These are phyloP conservation scores for Clarireedia monteithiana DNA, from an alignment of 2,329 filamentous ascomycete species.

Conservation along the genomic window DNA sequence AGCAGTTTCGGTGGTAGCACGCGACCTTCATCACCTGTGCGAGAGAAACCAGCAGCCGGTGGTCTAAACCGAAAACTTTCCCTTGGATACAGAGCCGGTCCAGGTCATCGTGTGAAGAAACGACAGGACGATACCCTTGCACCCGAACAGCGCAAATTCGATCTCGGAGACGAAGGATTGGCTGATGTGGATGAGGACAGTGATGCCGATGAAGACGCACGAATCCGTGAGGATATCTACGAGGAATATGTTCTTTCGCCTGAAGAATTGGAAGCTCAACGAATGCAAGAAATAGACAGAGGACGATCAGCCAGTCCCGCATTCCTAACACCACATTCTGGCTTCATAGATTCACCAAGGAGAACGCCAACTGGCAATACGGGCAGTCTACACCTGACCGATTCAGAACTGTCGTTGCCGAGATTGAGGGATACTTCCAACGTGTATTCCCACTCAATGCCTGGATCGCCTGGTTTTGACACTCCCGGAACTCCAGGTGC, in stretches of 20 bases:
- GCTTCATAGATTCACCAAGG: constrained; percentile 3
- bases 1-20: not conserved
- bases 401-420: constrained; percentile 7
- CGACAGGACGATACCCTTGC: not conserved
- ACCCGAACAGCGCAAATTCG: not conserved
- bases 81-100: constrained; percentile 7
- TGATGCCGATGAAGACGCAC: constrained; percentile 2
- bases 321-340: constrained; percentile 2
- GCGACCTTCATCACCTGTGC: not conserved
- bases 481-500: constrained; percentile 3
- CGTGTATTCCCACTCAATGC: constrained; percentile 6
- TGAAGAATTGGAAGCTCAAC: constrained; percentile 5
- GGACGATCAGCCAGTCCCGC: constrained; percentile 5
- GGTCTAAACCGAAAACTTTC: constrained; percentile 7
- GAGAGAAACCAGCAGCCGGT: constrained; percentile 1
- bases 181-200: constrained; percentile 6
- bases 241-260: constrained; percentile 10
- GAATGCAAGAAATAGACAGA: not conserved
- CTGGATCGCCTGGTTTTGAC: constrained; percentile 3
- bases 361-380: not conserved
- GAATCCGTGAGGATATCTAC: constrained; percentile 4
- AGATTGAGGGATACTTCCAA: constrained; percentile 2
- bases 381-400: constrained; percentile 5
- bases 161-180: constrained; percentile 1
- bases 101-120: constrained; percentile 7